A percentile compares a stretch with the other conserved stretches of the same genome.
These are phyloP conservation scores for Phytophthora colocasiae DNA, from an alignment of 352 stramenopile species.

Conservation along the genomic window DNA sequence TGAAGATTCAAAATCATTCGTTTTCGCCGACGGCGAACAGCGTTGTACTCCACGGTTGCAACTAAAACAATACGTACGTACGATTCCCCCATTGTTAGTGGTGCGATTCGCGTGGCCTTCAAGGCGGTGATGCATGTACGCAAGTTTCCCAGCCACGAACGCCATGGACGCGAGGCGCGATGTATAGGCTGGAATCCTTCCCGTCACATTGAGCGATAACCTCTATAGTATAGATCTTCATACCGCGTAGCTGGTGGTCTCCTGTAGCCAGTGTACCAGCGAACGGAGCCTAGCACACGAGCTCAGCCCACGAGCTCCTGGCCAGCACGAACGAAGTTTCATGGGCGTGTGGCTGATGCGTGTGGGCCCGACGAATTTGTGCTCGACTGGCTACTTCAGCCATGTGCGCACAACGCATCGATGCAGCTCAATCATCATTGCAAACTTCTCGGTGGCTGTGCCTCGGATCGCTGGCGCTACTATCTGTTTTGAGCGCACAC, in stretches of 20 bases:
- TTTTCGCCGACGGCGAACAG: not conserved
- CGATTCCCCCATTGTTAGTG: too few species aligned
- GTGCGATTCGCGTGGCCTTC: too few species aligned
- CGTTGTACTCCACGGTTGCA: not conserved
- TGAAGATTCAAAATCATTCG: constrained; percentile 1
- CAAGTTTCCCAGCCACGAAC: not conserved
- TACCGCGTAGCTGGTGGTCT: not conserved
- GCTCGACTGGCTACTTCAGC: constrained; percentile 11
- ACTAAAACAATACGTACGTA: not conserved
- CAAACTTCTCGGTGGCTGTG: not conserved
- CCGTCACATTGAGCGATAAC: not conserved
- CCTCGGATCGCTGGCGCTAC: constrained; percentile 2
- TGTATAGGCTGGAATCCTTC: not conserved
- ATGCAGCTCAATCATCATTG: constrained; percentile 5
- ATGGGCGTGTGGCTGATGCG: constrained; percentile 1
- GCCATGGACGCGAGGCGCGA: not conserved
- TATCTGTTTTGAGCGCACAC: constrained; percentile 7
- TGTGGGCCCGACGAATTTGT: not conserved
- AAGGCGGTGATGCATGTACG: too few species aligned
- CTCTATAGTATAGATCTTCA: not conserved
- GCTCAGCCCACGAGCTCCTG: not conserved
- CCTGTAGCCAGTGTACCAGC: not conserved
- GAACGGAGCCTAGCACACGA: not conserved
- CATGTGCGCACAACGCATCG: not conserved
- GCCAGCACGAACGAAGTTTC: constrained; percentile 8